These are phyloP conservation scores for Fragilaria radians DNA, from an alignment of 108 stramenopile genomes.

Conservation along the genomic window DNA sequence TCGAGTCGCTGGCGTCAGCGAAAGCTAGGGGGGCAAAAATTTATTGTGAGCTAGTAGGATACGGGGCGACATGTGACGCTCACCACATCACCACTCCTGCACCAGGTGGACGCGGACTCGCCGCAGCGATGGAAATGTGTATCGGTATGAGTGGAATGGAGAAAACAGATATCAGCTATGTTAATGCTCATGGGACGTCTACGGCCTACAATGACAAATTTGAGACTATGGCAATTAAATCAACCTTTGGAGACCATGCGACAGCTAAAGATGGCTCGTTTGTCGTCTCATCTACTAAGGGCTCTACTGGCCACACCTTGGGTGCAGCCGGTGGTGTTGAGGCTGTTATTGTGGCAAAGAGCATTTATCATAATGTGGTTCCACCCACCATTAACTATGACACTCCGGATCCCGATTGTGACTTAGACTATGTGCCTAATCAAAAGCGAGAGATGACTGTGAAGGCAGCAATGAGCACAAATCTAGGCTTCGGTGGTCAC, in stretches of 20 bases:
- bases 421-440: slow-evolving; percentile 95
- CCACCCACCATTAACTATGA: slow-evolving; percentile 86
- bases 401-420: slow-evolving; percentile 94
- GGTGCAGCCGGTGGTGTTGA: slow-evolving; percentile 97
- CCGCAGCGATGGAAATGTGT: slow-evolving; percentile 77
- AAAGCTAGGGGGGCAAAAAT: slow-evolving; percentile 57
- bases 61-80: slow-evolving; percentile 78
- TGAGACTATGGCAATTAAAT: slow-evolving; percentile 73
- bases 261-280: no score
- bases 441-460: slow-evolving; percentile 84
- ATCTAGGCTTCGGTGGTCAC: slow-evolving; percentile 97
- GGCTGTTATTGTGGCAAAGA: slow-evolving; percentile 78
- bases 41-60: slow-evolving; percentile 56
- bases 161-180: slow-evolving; percentile 58
- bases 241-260: neutral
- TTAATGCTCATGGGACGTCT: slow-evolving; percentile 97
- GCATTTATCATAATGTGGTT: slow-evolving; percentile 47
- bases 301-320: slow-evolving; percentile 91
- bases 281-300: slow-evolving; percentile 90
- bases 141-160: slow-evolving; percentile 18
- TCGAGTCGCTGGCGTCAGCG: slow-evolving; percentile 87
- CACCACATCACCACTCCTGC: slow-evolving; percentile 88
- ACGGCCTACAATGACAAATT: slow-evolving; percentile 94
- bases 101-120: slow-evolving; percentile 76
- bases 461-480: slow-evolving; percentile 91